Evolutionary conservation across 2,329 filamentous ascomycete genomes (phyloP).

Genomic region (Ceratocystis ficicola): DNA sequence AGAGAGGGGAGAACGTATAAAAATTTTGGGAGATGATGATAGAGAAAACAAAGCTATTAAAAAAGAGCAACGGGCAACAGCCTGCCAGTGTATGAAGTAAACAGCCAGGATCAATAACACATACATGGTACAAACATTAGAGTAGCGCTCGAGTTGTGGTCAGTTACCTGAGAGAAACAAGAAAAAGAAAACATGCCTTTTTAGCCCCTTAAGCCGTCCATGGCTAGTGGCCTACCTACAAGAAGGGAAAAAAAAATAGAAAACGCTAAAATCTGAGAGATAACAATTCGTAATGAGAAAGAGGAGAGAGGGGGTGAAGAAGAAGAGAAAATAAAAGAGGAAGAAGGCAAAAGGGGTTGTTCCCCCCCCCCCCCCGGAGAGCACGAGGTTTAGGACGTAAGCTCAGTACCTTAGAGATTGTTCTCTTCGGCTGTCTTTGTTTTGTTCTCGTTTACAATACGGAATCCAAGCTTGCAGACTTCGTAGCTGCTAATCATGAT

Average conservation of each 20-base stretch:
- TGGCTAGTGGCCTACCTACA: too few relatives aligned
- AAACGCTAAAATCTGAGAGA: neutral
- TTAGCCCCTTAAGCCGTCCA: neutral
- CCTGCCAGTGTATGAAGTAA: neutral
- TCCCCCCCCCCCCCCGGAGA: neutral
- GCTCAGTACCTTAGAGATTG: neutral
- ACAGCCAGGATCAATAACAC: neutral
- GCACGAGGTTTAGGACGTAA: too few relatives aligned
- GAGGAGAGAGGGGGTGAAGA: neutral
- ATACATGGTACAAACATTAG: slow-evolving; percentile 2
- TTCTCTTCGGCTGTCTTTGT: neutral
- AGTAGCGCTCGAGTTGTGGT: neutral
- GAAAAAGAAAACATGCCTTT: slow-evolving; percentile 5
- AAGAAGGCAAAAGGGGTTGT: neutral
- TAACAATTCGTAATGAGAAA: neutral
- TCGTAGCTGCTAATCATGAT: slow-evolving; percentile 99
- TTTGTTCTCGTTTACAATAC: slow-evolving; percentile 52
- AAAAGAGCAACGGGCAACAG: neutral
- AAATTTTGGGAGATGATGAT: neutral
- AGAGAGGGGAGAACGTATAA: neutral
- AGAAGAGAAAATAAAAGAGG: neutral
- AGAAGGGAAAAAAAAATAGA: neutral
- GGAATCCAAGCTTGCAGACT: slow-evolving; percentile 80
- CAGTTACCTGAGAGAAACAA: neutral
- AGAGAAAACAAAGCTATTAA: slow-evolving; percentile 10